phyloP scores from a whole-genome alignment of 441 rosid species.

The Isatis lusitanica region DNA sequence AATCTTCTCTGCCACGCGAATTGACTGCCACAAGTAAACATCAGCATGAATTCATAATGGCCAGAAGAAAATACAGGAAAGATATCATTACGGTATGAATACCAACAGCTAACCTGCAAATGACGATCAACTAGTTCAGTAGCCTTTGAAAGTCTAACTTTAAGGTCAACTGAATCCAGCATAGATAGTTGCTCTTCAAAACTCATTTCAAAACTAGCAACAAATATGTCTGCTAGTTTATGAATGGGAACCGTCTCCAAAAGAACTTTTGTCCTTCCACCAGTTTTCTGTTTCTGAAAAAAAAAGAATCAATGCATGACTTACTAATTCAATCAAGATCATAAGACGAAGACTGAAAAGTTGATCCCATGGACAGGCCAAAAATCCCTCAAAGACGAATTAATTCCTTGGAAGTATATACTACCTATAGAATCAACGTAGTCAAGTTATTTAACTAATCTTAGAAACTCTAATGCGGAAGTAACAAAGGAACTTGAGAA shows the following conservation, averaged over 20 bases:
- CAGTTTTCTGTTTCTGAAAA: constrained; percentile 84
- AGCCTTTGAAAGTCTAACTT: constrained; percentile 92
- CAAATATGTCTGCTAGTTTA: constrained; percentile 98
- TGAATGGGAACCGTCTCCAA: constrained; percentile 96
- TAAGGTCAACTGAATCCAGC: constrained; percentile 93
- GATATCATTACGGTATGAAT: constrained; percentile 10
- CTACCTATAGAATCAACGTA: constrained; percentile 8
- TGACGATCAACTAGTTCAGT: constrained; percentile 97
- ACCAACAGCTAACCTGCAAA: constrained; percentile 68
- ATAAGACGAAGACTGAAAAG: constrained; percentile 8
- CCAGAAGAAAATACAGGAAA: constrained; percentile 16
- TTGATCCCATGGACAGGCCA: background rate
- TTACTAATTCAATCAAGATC: background rate
- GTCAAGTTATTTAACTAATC: background rate
- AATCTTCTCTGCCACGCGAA: constrained; percentile 99
- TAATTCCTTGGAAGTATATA: background rate
- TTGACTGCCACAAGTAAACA: constrained; percentile 72
- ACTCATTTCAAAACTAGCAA: constrained; percentile 98
- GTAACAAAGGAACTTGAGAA: background rate
- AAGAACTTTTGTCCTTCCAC: constrained; percentile 93
- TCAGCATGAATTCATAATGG: constrained; percentile 33
- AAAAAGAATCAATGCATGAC: constrained; percentile 27
- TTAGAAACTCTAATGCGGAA: constrained; percentile 5
- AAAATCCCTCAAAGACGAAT: background rate
- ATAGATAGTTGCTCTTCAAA: constrained; percentile 93